A percentile compares a stretch with the other conserved stretches of the same genome.
phyloP scores from a whole-genome alignment of 2,329 filamentous ascomycete genomes.

The Erysiphe pulchra region DNA sequence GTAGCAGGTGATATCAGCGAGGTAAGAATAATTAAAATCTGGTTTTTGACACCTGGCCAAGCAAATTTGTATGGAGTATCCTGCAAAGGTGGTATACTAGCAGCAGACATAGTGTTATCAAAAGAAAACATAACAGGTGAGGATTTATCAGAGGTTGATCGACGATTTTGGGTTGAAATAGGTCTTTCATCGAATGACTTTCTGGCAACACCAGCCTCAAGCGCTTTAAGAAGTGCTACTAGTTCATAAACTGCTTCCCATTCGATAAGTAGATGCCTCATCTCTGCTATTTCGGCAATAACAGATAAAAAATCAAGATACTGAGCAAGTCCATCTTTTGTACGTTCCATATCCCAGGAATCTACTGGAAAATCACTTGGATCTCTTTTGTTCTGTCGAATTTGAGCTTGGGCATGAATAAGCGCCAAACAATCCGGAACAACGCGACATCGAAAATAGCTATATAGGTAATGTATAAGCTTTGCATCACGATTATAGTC shows the following conservation, averaged over 20 bases:
- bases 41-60: constrained; percentile 61
- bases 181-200: constrained; percentile 34
- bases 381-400: constrained; percentile 48
- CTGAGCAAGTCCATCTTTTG: constrained; percentile 82
- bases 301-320: constrained; percentile 87
- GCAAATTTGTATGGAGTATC: constrained; percentile 37
- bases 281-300: constrained; percentile 60
- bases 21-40: constrained; percentile 74
- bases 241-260: constrained; percentile 85
- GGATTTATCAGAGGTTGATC: constrained; percentile 9
- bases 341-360: constrained; percentile 91
- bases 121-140: neutral
- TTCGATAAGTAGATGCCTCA: constrained; percentile 63
- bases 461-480: constrained; percentile 71
- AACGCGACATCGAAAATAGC: constrained; percentile 73
- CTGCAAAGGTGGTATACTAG: constrained; percentile 26
- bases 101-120: constrained; percentile 7
- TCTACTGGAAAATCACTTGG: constrained; percentile 82
- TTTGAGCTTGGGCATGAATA: constrained; percentile 80
- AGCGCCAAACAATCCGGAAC: constrained; percentile 87
- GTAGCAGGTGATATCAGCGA: constrained; percentile 66
- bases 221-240: constrained; percentile 59
- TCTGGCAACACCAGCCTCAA: constrained; percentile 72
- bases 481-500: constrained; percentile 30
- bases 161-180: constrained; percentile 15